Base-by-base conservation (phyloP, 129 eudicot genomes). In the Tanacetum coccineum region DNA sequence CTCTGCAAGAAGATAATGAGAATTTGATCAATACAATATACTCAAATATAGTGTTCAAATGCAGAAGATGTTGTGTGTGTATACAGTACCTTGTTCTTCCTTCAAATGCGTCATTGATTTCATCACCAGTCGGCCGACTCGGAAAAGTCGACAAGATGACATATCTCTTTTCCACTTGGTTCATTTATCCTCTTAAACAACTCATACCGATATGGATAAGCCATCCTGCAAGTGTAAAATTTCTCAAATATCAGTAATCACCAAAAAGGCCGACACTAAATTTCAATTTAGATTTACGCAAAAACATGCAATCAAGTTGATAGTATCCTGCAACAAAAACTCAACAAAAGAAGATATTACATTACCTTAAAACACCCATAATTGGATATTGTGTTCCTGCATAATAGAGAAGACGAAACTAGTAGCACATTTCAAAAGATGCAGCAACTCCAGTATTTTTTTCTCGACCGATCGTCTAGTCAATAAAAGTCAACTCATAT, bases 351-450 rank as follows among this genome's bases (percentile, higher is more conserved):
- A 48, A 36, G 26, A 45, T 55, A 42, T 67, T 52, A 48, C 52
- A 53, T 82, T 62, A 92, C 98, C 98, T 93, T 73, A 93, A 80
- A 74, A 91, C 98, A 52, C 83, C 95, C 90, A 93, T 89, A 48
- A 93, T 93, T 36, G 98, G 98, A 77, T 84, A 93, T 72, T 84
- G 95, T 8, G 95, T 93, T 78, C 98, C 98, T 64, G 85, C 76
- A 76, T 83, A 86, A 67, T 88, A 93, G 65, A 93, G 96, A 74
- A 93, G 88, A 74, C 95, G 96, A 58, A 93, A 88, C 74, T 66
- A 74, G 79, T 88, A 93, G 85, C 95, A 93, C 58, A 75, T 84
- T 83, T 86, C 98, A 67, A 88, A 88, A 65, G 88, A 86, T 64
- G 96, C 98, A 73, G 98, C 95, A 81, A 93, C 73, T 78, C 98